Base-by-base conservation (phyloP, 768 basidiomycete species). In the Atractiella rhizophila region DNA sequence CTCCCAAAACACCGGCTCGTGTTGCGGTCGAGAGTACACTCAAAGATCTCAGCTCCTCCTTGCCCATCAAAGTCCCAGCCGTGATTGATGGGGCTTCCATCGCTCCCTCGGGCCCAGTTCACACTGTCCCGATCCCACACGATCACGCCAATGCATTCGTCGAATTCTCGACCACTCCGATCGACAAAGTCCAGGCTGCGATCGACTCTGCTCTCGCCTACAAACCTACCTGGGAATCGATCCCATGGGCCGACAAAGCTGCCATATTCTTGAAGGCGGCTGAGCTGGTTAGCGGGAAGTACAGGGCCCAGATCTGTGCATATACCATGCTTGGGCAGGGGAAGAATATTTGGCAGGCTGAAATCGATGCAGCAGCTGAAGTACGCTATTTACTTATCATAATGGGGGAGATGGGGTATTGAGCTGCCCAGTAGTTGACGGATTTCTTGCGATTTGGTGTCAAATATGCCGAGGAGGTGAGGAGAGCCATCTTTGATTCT, bases 311-410 rank as follows among this genome's bases (percentile, higher is more conserved):
- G 62, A 65, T 98, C 35, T 67, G 94, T 63, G 91, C 91, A 30
- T 85, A 88, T 29, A 96, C 88, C 32, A 91, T 98, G 62, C 66
- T 98, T 35, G 91, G 91, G 13, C 91, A 98, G 62, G 91, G 91
- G 30, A 98, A 98, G 71, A 98, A 94, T 57, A 75, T 68, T 13
- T 98, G 91, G 91, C 91, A 98, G 63, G 91, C 91, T 13, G 91
- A 98, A 66, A 96, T 98, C 48, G 91, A 98, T 58, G 82, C 91
- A 40, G 91, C 85, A 15, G 88, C 91, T 4, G 91, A 98, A 74
- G 82, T 81, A 43, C 31, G 68, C 57, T 10, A 44, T 35, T 24
- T n/a, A 19, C 25, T 19, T 15, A 24, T 38, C 9, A 38, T 27
- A 38, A 9, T 23, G 37, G 10, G 42, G 30, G 30, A 19, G 11